Conservation (phyloP, 2,329 filamentous ascomycete species). For the Apiospora aurea region DNA sequence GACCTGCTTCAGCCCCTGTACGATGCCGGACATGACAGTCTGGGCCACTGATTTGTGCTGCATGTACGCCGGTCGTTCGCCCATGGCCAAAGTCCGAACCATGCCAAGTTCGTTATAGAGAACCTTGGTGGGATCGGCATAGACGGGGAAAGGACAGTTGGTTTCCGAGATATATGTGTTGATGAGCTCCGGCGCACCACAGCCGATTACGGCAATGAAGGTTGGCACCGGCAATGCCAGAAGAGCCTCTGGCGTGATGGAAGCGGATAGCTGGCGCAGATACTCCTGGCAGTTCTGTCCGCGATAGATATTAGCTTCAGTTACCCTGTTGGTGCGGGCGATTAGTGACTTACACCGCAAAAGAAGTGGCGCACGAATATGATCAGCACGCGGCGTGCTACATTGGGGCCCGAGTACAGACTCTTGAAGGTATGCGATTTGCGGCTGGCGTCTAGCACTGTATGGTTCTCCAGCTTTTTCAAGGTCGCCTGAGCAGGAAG, state of each 20-base stretch:
- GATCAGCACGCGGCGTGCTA: constrained; percentile 66
- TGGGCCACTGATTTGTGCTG: constrained; percentile 57
- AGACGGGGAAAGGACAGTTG: constrained; percentile 74
- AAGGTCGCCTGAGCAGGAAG: constrained; percentile 59
- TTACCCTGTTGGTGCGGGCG: background rate
- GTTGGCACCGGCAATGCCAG: constrained; percentile 61
- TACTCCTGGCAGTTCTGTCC: constrained; percentile 78
- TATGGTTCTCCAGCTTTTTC: constrained; percentile 59
- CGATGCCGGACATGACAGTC: constrained; percentile 58
- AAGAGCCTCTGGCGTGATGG: constrained; percentile 60
- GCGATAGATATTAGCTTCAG: background rate
- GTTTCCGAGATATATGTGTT: constrained; percentile 69
- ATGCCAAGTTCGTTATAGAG: constrained; percentile 75
- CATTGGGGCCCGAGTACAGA: constrained; percentile 63
- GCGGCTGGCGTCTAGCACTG: constrained; percentile 68
- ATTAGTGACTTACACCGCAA: constrained; percentile 68
- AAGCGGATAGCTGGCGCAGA: constrained; percentile 66
- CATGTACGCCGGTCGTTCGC: constrained; percentile 69
- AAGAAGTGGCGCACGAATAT: constrained; percentile 84
- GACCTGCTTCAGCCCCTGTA: constrained; percentile 66
- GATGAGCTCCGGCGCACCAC: constrained; percentile 73
- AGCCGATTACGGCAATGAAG: constrained; percentile 74
- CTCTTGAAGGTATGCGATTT: constrained; percentile 67
- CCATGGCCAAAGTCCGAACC: constrained; percentile 68
- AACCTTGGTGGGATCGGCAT: constrained; percentile 73